A percentile compares a stretch with the other conserved stretches of the same genome.
These are phyloP conservation scores for Russula olivacea DNA, from an alignment of 768 basidiomycete species.

Conservation along the genomic window DNA sequence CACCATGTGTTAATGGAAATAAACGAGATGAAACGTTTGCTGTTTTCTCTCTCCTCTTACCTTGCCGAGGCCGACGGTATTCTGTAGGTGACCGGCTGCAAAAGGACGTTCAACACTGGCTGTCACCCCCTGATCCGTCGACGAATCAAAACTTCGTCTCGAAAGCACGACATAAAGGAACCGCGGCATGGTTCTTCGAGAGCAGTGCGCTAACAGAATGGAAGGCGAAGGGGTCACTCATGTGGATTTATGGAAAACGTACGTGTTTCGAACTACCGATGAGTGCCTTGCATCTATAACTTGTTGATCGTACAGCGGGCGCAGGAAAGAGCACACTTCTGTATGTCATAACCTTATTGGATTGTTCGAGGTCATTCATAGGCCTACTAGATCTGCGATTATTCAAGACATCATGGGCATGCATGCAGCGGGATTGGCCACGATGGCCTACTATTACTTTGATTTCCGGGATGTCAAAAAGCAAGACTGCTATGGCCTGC, in stretches of 20 bases:
- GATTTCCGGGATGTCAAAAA: too few species aligned
- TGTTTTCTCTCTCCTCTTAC: not conserved
- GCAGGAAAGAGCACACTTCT: too few species aligned
- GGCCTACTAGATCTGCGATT: too few species aligned
- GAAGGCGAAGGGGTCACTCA: not conserved
- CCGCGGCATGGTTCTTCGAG: not conserved
- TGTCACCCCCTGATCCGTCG: not conserved
- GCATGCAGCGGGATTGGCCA: too few species aligned
- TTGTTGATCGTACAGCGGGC: too few species aligned
- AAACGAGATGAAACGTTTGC: conserved; percentile 1
- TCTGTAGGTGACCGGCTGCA: not conserved
- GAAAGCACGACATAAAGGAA: not conserved
- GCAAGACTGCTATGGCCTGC: too few species aligned
- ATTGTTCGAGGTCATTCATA: too few species aligned
- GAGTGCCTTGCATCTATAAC: not conserved
- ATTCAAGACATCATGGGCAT: too few species aligned
- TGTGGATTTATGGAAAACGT: conserved; percentile 5
- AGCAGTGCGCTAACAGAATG: not conserved
- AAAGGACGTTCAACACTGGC: not conserved
- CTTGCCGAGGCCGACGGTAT: not conserved
- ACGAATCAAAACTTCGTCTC: not conserved
- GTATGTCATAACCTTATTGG: too few species aligned
- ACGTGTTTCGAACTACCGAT: not conserved
- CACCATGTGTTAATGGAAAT: not conserved
- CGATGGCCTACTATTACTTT: too few species aligned